phyloP scores from a whole-genome alignment of 2,329 filamentous ascomycete species.

The Xylaria sp. region DNA sequence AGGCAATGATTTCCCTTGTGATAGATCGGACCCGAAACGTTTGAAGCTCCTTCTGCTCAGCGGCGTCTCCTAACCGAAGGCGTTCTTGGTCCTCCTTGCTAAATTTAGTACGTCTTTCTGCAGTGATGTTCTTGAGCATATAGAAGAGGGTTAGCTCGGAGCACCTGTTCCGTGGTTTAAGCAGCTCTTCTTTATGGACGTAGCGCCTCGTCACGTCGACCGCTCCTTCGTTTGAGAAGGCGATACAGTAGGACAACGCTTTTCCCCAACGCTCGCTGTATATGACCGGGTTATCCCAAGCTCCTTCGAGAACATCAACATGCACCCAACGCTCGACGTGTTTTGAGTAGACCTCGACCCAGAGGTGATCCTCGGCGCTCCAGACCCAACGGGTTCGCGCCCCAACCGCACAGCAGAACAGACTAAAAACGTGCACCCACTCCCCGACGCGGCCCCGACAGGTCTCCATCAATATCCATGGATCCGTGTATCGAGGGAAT shows the following conservation, averaged over 20 bases:
- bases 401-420: constrained; percentile 7
- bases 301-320: constrained; percentile 3
- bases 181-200: constrained; percentile 2
- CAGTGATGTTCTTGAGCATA: constrained; percentile 16
- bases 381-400: constrained; percentile 13
- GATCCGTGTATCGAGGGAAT: constrained; percentile 16
- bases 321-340: constrained; percentile 12
- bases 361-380: constrained; percentile 3
- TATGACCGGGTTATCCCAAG: constrained; percentile 8
- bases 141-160: constrained; percentile 16
- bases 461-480: constrained; percentile 12
- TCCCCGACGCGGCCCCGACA: constrained; percentile 12
- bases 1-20: not conserved
- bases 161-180: constrained; percentile 1
- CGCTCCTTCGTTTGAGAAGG: constrained; percentile 11
- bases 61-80: not conserved
- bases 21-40: constrained; percentile 5
- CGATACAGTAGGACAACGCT: constrained; percentile 13
- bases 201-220: constrained; percentile 13
- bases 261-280: constrained; percentile 11
- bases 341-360: constrained; percentile 13
- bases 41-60: constrained; percentile 8
- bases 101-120: constrained; percentile 2
- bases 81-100: constrained; percentile 5
- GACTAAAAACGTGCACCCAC: constrained; percentile 11